These are phyloP conservation scores for Pseudocercospora cruenta DNA, from an alignment of 2,329 filamentous ascomycete species.

Conservation along the genomic window DNA sequence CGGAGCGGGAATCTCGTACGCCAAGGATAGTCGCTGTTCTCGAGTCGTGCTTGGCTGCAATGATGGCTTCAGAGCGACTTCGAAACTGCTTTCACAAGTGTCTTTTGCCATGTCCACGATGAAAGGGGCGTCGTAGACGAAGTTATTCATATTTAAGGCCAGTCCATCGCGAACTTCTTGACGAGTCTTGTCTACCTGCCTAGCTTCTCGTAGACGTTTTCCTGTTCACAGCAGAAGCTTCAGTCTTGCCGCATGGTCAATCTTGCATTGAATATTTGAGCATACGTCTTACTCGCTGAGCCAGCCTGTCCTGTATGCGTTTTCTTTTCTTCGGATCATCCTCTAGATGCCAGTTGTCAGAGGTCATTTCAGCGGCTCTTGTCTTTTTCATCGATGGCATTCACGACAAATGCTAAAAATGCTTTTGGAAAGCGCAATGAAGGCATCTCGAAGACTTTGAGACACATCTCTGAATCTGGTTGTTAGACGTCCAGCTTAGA, in stretches of 20 bases:
- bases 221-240: neutral
- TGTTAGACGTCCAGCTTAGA: neutral
- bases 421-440: neutral
- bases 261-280: neutral
- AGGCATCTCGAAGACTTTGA: neutral
- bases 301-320: conserved; percentile 1
- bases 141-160: neutral
- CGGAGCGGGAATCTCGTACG: conserved; percentile 1
- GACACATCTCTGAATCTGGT: too few relatives aligned
- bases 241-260: neutral
- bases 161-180: neutral
- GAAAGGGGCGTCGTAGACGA: neutral
- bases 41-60: neutral
- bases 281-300: conserved; percentile 5
- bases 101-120: neutral
- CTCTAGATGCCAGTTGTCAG: neutral
- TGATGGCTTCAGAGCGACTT: neutral
- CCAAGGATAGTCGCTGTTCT: neutral
- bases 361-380: neutral
- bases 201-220: neutral
- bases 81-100: neutral
- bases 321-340: neutral
- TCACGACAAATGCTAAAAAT: neutral
- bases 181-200: neutral
- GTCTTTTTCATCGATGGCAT: neutral